Evolutionary conservation across 2,329 filamentous ascomycete genomes (phyloP), one percentile per base, ranked within the genome.

Genomic region (Phyllachora maydis): DNA sequence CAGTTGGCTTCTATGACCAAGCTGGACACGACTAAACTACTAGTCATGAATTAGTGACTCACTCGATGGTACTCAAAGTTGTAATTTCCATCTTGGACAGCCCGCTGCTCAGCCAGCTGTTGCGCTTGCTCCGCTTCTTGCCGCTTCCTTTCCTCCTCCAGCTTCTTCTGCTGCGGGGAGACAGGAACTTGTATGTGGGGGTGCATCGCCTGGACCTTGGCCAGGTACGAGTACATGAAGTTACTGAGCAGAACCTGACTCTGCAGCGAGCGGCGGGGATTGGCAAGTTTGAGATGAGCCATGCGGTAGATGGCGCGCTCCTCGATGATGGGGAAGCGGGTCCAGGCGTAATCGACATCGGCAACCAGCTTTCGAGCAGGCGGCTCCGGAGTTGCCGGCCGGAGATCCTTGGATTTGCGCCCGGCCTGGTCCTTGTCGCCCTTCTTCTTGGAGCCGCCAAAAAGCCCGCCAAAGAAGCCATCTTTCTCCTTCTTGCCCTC

Each of bases 141-240:
- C 18, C 47, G 48, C 34, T 56, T 58, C 32, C 65, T 61, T 36
- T 49, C 46, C 31, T 49, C 46, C 20, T 47, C 43, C 23, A 39
- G 36, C 12, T 43, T 33, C 30, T 48, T 49, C 27, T 49, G 43
- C 30, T 48, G 81, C 17, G 76, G 70, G 10, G 76, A 83, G 17
- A 76, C 65, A n/a, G 79, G 79, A 20, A 91, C 72, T 38, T 90
- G 78, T 50, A 93, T 78, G 41, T 91, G 79, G 20, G 88, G 88
- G 46, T 98, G 88, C 79, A 93, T 93, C 39, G 90, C 82, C 50
- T 98, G 88, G 21, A 98, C 88, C 47, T 95, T 98, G 31, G 88
- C 88, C 33, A 98, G 64, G 45, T 98, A 98, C 27, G 82, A 88
- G 52, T 98, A 98, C 88, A 98, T 98, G 49, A 98, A 98, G 46